These are phyloP conservation scores for Myotisia sp. DNA, from an alignment of 2,329 filamentous ascomycete species.

Conservation along the genomic window DNA sequence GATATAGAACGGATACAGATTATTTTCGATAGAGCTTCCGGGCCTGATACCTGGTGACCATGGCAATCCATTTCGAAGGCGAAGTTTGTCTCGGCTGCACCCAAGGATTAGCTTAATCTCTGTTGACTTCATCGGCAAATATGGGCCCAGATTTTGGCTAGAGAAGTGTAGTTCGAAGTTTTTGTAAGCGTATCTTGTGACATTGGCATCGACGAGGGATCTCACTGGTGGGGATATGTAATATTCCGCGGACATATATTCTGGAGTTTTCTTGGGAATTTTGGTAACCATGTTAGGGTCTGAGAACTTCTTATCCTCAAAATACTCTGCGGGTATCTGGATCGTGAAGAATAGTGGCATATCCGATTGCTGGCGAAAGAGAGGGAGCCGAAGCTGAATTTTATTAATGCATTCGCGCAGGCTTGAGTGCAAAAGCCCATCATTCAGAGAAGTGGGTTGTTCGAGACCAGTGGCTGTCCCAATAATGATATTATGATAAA, in stretches of 20 bases:
- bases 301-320: too few species aligned
- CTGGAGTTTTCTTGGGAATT: too few species aligned
- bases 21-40: too few species aligned
- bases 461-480: neutral
- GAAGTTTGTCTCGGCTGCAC: constrained; percentile 7
- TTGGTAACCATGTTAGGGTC: too few species aligned
- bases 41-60: too few species aligned
- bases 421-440: constrained; percentile 11
- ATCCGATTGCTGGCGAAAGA: constrained; percentile 8
- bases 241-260: constrained; percentile 15
- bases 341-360: constrained; percentile 23
- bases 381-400: constrained; percentile 12
- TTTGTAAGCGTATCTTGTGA: constrained; percentile 22
- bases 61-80: constrained; percentile 18
- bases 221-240: constrained; percentile 24
- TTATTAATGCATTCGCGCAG: constrained; percentile 15
- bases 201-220: constrained; percentile 17
- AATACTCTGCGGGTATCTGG: constrained; percentile 15
- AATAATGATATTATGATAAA: constrained; percentile 19
- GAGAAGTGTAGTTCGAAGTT: constrained; percentile 21
- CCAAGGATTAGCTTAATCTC: constrained; percentile 22
- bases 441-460: constrained; percentile 5
- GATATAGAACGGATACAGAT: constrained; percentile 26
- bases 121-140: constrained; percentile 18
- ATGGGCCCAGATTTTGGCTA: constrained; percentile 21